Evolutionary conservation across 148 eudicot species (phyloP), one percentile per base, ranked within the genome.

Genomic region (Pouteria glomerata): DNA sequence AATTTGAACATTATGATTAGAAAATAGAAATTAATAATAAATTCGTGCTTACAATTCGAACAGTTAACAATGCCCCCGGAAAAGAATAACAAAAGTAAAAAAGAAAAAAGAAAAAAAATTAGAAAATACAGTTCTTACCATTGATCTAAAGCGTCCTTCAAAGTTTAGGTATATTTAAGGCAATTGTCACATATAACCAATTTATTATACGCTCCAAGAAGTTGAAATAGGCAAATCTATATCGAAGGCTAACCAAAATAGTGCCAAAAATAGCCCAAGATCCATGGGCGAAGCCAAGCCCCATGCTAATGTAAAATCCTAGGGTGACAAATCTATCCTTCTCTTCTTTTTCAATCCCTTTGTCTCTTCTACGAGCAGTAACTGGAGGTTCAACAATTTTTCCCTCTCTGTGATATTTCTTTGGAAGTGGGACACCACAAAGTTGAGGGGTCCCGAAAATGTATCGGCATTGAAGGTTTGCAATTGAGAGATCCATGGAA

Each of bases 401-500:
- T 57, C 63, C 24, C 12, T 76, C 70, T 8, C 67, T 69, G 1
- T 31, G 66, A n/a, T 77, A 80, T 27, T 58, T 42, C 0, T 8
- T 45, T 3, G 41, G 21, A n/a, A 80, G 35, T 55, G 80, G 83
- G n/a, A 48, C 37, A 11, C 78, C 78, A 37, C 75, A 79, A 39
- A 79, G 78, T 31, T 14, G n/a, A 12, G 39, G 78, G n/a, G 68
- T 76, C 8, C 80, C 77, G 0, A 7, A 35, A 57, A 80, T 4
- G 53, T 59, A 6, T 71, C 56, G 13, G 77, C 53, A 30, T 76
- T 44, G 39, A 68, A 76, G 41, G 72, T 64, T 52, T 76, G 80
- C 2, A 80, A 19, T 39, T 80, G 83, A 63, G 80, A 76, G 33
- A 80, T 61, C 0, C 13, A 0, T 23, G 80, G 83, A 21, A 76